Evolutionary conservation across 202 grass and related monocot species (phyloP).

Genomic region (Setaria viridis): DNA sequence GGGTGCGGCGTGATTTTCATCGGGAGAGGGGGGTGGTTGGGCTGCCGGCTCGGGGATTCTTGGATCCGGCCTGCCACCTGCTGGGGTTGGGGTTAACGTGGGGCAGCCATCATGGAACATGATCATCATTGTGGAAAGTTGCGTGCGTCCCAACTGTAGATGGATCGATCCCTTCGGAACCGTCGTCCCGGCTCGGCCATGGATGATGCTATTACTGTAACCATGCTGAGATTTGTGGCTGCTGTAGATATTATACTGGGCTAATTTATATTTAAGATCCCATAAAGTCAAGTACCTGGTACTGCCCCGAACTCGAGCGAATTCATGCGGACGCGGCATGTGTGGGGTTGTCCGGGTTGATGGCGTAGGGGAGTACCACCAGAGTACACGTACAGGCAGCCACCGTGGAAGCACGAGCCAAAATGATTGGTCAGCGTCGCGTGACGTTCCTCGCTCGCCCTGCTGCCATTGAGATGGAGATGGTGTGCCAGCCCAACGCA

Average conservation of each 20-base stretch:
- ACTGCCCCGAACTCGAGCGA: background rate
- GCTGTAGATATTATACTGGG: background rate
- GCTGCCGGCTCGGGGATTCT: background rate
- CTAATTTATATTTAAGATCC: background rate
- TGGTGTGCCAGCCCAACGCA: background rate
- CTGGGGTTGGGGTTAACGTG: slow-evolving; percentile 39
- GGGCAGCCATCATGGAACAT: slow-evolving; percentile 43
- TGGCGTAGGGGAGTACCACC: background rate
- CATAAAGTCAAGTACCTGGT: background rate
- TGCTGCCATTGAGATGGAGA: background rate
- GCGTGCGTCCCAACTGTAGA: background rate
- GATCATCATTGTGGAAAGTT: slow-evolving; percentile 18
- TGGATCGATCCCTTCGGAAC: background rate
- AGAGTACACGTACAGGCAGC: background rate
- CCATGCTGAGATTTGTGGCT: background rate
- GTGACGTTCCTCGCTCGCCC: background rate
- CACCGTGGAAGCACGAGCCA: slow-evolving; percentile 27
- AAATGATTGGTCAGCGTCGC: slow-evolving; percentile 37
- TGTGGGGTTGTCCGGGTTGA: background rate
- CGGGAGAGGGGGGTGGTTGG: slow-evolving; percentile 26
- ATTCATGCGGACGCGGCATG: slow-evolving; percentile 8
- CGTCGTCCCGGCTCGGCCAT: background rate
- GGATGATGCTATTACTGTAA: background rate
- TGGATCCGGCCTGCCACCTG: slow-evolving; percentile 33
- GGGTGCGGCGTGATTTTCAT: background rate